Percentiles rank a stretch among this genome's conserved stretches.
Evolutionary conservation across 2,329 filamentous ascomycete species (phyloP).

Genomic region (Trichoderma koningiopsis): DNA sequence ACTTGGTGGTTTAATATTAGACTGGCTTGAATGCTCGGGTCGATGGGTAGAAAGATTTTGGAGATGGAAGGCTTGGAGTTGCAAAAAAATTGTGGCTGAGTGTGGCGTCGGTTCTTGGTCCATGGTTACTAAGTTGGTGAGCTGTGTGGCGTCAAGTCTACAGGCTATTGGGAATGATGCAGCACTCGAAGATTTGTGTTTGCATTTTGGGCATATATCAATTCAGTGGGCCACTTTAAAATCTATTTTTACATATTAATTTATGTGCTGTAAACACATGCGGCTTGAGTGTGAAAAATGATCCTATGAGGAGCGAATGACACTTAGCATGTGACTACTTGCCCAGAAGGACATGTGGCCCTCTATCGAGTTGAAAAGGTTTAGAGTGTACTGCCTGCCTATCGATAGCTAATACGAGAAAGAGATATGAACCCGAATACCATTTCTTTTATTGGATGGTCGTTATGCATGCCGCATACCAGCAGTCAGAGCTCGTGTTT

Average conservation of each 20-base stretch:
- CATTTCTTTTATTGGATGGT: background rate
- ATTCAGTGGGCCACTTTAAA: background rate
- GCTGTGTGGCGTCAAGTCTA: background rate
- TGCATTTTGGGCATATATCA: background rate
- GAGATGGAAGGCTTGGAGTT: slow-evolving; percentile 10
- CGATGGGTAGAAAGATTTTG: slow-evolving; percentile 8
- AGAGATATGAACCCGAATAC: background rate
- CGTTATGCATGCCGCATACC: slow-evolving; percentile 1
- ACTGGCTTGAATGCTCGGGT: slow-evolving; percentile 11
- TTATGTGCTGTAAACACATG: background rate
- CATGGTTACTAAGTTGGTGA: background rate
- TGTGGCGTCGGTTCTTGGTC: background rate
- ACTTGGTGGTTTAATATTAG: background rate
- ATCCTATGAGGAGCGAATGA: background rate
- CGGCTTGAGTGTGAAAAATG: background rate
- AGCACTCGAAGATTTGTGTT: background rate
- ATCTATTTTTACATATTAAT: background rate
- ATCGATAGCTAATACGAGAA: too few relatives aligned
- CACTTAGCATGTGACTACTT: slow-evolving; percentile 11
- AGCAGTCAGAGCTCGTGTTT: background rate
- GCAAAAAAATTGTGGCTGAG: slow-evolving; percentile 24
- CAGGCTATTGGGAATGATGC: background rate
- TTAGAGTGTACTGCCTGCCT: background rate
- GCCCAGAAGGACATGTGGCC: background rate
- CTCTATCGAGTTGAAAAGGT: background rate